These are phyloP conservation scores for Barnettozyma pratensis DNA, from an alignment of 805 yeast genomes.

Conservation along the genomic window DNA sequence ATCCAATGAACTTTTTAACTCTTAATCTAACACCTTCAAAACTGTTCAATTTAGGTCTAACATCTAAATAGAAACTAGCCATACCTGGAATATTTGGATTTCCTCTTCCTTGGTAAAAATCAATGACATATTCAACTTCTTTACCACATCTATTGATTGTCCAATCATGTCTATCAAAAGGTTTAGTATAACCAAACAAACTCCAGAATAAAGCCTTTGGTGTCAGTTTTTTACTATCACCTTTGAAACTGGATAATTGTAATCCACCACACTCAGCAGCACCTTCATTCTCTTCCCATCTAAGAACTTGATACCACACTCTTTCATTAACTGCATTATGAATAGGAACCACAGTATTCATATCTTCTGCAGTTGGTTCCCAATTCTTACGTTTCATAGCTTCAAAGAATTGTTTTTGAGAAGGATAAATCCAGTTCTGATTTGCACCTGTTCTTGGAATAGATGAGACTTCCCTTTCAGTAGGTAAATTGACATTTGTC, in stretches of 20 bases:
- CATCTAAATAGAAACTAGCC: constrained; percentile 75
- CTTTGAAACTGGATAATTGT: constrained; percentile 78
- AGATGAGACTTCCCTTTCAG: constrained; percentile 71
- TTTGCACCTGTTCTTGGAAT: constrained; percentile 73
- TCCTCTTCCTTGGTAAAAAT: constrained; percentile 65
- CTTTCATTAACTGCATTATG: constrained; percentile 92
- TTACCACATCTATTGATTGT: constrained; percentile 77
- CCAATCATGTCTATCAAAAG: constrained; percentile 98
- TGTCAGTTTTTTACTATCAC: constrained; percentile 78
- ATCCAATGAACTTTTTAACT: constrained; percentile 54
- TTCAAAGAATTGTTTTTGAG: constrained; percentile 89
- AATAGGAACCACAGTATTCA: constrained; percentile 88
- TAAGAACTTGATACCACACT: constrained; percentile 79
- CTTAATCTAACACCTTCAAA: constrained; percentile 78
- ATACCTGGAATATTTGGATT: constrained; percentile 39
- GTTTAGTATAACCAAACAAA: constrained; percentile 64
- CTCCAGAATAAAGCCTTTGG: constrained; percentile 79
- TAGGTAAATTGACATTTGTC: constrained; percentile 46
- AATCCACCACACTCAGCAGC: constrained; percentile 78
- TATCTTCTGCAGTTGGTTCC: constrained; percentile 76
- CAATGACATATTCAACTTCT: constrained; percentile 85
- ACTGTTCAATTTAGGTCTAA: constrained; percentile 82
- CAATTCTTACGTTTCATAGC: constrained; percentile 92
- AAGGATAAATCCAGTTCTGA: constrained; percentile 89
- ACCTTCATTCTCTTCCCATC: constrained; percentile 70